Conservation (phyloP, 805 yeast genomes). For the Lachancea fermentati region DNA sequence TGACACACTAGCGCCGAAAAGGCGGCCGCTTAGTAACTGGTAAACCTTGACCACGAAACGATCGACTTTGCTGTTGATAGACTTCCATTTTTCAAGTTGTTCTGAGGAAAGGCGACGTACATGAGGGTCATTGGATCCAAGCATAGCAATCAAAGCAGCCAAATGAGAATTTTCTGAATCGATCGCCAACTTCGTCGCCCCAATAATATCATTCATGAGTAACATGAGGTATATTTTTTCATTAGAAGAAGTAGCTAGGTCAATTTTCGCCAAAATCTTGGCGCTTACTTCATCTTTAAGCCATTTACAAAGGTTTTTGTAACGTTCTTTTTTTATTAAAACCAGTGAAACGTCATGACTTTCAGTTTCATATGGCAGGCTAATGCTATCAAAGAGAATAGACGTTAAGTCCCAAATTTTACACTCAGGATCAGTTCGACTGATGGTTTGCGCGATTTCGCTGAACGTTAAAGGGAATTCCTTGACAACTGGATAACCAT, state of each 20-base stretch:
- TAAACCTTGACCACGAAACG: conserved; percentile 55
- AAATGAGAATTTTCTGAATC: conserved; percentile 62
- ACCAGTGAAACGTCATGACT: conserved; percentile 19
- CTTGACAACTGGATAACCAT: conserved; percentile 35
- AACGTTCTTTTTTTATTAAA: conserved; percentile 35
- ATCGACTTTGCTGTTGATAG: conserved; percentile 38
- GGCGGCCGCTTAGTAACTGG: conserved; percentile 54
- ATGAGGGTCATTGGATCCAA: conserved; percentile 64
- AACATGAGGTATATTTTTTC: conserved; percentile 47
- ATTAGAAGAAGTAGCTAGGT: conserved; percentile 35
- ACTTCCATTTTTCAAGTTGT: conserved; percentile 66
- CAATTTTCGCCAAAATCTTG: conserved; percentile 33
- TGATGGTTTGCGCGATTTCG: conserved; percentile 15
- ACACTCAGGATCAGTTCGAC: conserved; percentile 19
- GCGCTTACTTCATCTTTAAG: conserved; percentile 40
- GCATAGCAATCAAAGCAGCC: conserved; percentile 59
- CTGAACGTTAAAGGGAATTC: conserved; percentile 34
- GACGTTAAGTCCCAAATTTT: conserved; percentile 53
- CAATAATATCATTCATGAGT: conserved; percentile 49
- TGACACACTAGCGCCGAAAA: conserved; percentile 27
- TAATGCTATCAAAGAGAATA: conserved; percentile 49
- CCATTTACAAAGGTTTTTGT: conserved; percentile 51
- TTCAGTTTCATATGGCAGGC: conserved; percentile 17
- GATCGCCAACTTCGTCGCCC: conserved; percentile 59
- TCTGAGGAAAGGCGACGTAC: conserved; percentile 49